These are phyloP conservation scores for Ophiostoma angusticollis DNA, from an alignment of 2,329 filamentous ascomycete species.

Conservation along the genomic window DNA sequence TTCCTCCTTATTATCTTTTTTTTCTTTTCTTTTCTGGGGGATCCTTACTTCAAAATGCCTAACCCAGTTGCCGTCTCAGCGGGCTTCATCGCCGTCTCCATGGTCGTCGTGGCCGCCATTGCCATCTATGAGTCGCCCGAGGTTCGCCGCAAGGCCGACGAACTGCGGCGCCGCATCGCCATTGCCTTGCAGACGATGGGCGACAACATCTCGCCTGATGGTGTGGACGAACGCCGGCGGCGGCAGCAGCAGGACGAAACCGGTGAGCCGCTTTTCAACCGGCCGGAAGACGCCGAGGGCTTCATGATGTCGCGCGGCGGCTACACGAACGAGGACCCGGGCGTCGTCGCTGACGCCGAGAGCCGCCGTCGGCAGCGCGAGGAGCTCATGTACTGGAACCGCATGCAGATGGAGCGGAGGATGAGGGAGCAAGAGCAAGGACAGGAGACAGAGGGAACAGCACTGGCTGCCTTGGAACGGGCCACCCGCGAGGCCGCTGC, in stretches of 20 bases:
- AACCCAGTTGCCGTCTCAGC: slow-evolving; percentile 44
- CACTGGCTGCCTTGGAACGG: slow-evolving; percentile 5
- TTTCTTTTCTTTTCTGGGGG: not conserved
- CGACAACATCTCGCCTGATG: slow-evolving; percentile 37
- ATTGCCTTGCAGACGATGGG: slow-evolving; percentile 46
- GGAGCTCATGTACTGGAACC: slow-evolving; percentile 55
- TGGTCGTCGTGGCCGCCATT: slow-evolving; percentile 44
- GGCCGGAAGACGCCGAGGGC: slow-evolving; percentile 53
- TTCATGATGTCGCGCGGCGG: slow-evolving; percentile 42
- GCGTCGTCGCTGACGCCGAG: slow-evolving; percentile 50
- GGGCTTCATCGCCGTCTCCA: slow-evolving; percentile 43
- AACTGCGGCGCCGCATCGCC: slow-evolving; percentile 48
- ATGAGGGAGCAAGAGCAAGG: slow-evolving; percentile 18
- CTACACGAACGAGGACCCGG: slow-evolving; percentile 24
- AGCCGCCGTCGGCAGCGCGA: slow-evolving; percentile 47
- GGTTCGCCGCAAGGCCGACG: slow-evolving; percentile 46
- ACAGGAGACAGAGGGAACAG: no score
- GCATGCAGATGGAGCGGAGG: slow-evolving; percentile 35
- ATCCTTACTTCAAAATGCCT: slow-evolving; percentile 32
- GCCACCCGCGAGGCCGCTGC: slow-evolving; percentile 11
- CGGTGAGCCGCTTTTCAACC: slow-evolving; percentile 51
- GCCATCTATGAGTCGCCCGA: slow-evolving; percentile 53
- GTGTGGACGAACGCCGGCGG: slow-evolving; percentile 11
- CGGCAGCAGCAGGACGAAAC: slow-evolving; percentile 21
- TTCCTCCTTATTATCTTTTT: not conserved